Conservation (phyloP, 169 alveolate genomes). For the Toxoplasma gondii region DNA sequence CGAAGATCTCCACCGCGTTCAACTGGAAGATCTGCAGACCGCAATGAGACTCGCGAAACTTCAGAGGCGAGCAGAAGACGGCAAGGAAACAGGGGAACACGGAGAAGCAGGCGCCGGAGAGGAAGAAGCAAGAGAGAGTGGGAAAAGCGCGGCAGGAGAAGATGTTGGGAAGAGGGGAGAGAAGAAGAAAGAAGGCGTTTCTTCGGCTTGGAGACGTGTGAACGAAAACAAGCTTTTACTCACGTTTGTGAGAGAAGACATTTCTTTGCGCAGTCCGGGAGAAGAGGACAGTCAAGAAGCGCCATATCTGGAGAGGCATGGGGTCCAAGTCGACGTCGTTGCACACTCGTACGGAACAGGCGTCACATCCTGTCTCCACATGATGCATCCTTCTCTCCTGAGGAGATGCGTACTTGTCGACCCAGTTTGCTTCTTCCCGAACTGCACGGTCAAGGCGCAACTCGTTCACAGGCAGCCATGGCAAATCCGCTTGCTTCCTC, state of each 20-base stretch:
- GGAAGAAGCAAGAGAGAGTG: background rate
- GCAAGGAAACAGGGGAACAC: background rate
- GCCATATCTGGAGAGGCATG: background rate
- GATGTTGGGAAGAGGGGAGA: no score
- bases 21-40: background rate
- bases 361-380: background rate
- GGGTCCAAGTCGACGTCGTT: background rate
- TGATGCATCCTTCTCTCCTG: background rate
- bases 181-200: no score
- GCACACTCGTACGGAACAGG: conserved; percentile 32
- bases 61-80: background rate
- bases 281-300: background rate
- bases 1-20: conserved; percentile 26
- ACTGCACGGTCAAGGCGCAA: conserved; percentile 36
- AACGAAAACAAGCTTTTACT: no score
- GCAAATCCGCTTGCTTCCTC: background rate
- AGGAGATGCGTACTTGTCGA: conserved; percentile 5
- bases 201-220: no score
- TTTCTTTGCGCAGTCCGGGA: background rate
- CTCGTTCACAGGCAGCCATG: conserved; percentile 27
- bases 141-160: no score
- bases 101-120: background rate
- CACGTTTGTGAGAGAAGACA: no score
- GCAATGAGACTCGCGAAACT: background rate
- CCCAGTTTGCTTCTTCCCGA: conserved; percentile 28